phyloP scores from a whole-genome alignment of 1,139 yeast genomes.

The Zygoascus meyerae region DNA sequence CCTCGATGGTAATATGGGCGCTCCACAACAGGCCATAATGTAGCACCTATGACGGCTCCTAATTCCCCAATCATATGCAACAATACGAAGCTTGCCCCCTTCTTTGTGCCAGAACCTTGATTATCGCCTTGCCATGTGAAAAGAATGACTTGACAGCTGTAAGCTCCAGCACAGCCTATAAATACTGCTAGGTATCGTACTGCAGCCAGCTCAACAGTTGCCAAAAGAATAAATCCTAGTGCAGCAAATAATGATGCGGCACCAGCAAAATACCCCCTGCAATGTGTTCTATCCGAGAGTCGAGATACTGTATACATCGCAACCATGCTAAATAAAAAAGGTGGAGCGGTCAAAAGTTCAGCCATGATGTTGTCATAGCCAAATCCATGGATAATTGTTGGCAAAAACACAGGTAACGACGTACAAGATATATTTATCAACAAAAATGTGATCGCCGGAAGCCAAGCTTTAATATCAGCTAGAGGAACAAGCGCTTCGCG shows the following conservation, averaged over 20 bases:
- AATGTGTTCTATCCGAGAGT: slow-evolving; percentile 21
- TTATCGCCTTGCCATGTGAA: slow-evolving; percentile 32
- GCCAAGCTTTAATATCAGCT: slow-evolving; percentile 20
- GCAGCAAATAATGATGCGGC: slow-evolving; percentile 21
- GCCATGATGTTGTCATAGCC: slow-evolving; percentile 26
- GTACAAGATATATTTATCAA: slow-evolving; percentile 26
- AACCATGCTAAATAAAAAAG: slow-evolving; percentile 23
- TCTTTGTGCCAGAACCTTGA: slow-evolving; percentile 28
- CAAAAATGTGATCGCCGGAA: slow-evolving; percentile 24
- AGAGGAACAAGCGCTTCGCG: slow-evolving; percentile 18
- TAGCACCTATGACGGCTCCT: slow-evolving; percentile 29
- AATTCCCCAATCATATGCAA: slow-evolving; percentile 28
- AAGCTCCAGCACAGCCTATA: slow-evolving; percentile 29
- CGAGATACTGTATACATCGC: slow-evolving; percentile 17
- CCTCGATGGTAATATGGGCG: slow-evolving; percentile 26
- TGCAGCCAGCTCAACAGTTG: slow-evolving; percentile 19
- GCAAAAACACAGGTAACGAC: slow-evolving; percentile 25
- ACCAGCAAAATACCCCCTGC: slow-evolving; percentile 25
- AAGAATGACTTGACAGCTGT: slow-evolving; percentile 26
- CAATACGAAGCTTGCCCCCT: slow-evolving; percentile 25
- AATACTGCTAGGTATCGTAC: slow-evolving; percentile 29
- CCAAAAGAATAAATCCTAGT: slow-evolving; percentile 29
- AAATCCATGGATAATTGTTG: slow-evolving; percentile 26
- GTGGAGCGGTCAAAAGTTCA: slow-evolving; percentile 29
- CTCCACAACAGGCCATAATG: slow-evolving; percentile 24